Evolutionary conservation across 2,329 filamentous ascomycete species (phyloP).

Genomic region (Sordariomycetes sp.): DNA sequence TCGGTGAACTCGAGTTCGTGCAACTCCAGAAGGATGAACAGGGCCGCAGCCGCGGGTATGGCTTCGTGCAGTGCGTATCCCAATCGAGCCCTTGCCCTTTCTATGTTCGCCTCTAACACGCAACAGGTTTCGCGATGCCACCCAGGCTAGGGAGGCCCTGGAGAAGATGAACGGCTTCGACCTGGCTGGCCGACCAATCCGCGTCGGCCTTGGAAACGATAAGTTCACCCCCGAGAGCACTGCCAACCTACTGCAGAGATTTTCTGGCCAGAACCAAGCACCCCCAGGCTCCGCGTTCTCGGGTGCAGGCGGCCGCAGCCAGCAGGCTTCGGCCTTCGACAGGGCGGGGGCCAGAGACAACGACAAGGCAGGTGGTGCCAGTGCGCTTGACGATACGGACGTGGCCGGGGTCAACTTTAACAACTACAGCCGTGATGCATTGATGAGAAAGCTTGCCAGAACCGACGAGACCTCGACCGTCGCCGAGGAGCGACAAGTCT

Average conservation of each 20-base stretch:
- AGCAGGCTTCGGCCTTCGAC: conserved; percentile 81
- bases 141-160: conserved; percentile 84
- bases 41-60: conserved; percentile 85
- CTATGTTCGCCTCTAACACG: conserved; percentile 19
- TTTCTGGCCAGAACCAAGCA: conserved; percentile 68
- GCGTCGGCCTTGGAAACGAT: conserved; percentile 98
- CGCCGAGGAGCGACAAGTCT: conserved; percentile 55
- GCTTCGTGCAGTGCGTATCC: conserved; percentile 85
- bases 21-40: conserved; percentile 94
- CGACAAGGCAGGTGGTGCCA: conserved; percentile 84
- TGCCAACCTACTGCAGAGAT: conserved; percentile 83
- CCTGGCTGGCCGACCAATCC: conserved; percentile 90
- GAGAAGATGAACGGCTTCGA: conserved; percentile 99
- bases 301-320: conserved; percentile 76
- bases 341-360: conserved; percentile 80
- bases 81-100: not conserved
- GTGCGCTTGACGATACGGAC: conserved; percentile 93
- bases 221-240: conserved; percentile 98
- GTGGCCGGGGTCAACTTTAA: conserved; percentile 98
- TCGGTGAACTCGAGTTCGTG: conserved; percentile 94
- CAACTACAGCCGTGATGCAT: conserved; percentile 95
- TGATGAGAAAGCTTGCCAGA: conserved; percentile 97
- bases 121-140: conserved; percentile 76
- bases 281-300: conserved; percentile 90
- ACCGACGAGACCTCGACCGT: conserved; percentile 65